A percentile compares a stretch with the other conserved stretches of the same genome.
phyloP scores from a whole-genome alignment of 2,329 filamentous ascomycete species.

The Trichoderma gracile region DNA sequence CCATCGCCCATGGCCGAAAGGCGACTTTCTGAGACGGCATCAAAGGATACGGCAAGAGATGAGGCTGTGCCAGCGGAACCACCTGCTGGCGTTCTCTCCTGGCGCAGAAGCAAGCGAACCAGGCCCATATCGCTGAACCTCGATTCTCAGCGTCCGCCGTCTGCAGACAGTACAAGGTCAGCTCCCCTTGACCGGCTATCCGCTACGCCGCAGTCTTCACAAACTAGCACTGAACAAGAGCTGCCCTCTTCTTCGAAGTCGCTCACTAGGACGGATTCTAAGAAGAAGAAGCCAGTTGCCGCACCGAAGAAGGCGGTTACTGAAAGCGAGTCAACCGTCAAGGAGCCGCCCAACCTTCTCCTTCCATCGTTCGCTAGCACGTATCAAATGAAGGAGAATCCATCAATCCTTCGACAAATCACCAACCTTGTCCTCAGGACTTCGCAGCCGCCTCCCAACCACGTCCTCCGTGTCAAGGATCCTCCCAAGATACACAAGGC shows the following conservation, averaged over 20 bases:
- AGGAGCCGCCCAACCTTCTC: constrained; percentile 60
- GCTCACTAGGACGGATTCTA: constrained; percentile 25
- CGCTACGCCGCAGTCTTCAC: not conserved
- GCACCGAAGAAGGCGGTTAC: constrained; percentile 28
- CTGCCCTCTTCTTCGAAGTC: constrained; percentile 17
- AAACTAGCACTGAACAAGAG: constrained; percentile 11
- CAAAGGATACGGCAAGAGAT: constrained; percentile 38
- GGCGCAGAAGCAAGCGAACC: constrained; percentile 48
- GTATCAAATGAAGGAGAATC: constrained; percentile 66
- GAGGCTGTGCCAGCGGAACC: constrained; percentile 37
- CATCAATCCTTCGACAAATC: constrained; percentile 70
- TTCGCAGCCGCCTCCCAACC: constrained; percentile 59
- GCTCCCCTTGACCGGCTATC: constrained; percentile 11
- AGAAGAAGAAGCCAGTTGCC: constrained; percentile 28
- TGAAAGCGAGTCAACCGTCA: constrained; percentile 37
- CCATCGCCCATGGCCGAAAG: constrained; percentile 50
- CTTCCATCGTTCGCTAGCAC: constrained; percentile 70
- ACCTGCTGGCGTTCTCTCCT: constrained; percentile 34
- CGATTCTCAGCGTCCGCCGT: constrained; percentile 41
- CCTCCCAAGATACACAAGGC: constrained; percentile 77
- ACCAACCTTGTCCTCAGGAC: constrained; percentile 58
- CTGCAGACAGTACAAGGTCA: constrained; percentile 18
- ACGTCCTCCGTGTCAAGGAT: constrained; percentile 71
- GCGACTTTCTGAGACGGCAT: constrained; percentile 42
- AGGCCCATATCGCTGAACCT: constrained; percentile 52